Evolutionary conservation across 495 filamentous ascomycete genomes (phyloP).

Genomic region (Geoglossum glabrum): DNA sequence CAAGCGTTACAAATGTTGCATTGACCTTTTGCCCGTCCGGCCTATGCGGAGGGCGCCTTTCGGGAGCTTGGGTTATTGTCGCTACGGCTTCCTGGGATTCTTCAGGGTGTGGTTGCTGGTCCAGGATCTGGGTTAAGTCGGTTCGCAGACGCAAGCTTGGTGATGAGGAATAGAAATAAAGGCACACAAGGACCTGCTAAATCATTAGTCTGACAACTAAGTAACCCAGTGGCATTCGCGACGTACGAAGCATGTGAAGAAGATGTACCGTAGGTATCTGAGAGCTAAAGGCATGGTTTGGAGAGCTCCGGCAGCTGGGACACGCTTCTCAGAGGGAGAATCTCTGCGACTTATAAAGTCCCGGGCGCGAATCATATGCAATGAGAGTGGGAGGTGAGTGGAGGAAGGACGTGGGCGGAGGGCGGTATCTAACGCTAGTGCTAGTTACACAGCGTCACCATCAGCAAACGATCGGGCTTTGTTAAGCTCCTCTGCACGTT

Average conservation of each 20-base stretch:
- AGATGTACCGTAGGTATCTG: conserved; percentile 69
- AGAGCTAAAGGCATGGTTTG: conserved; percentile 37
- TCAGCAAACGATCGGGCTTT: too few relatives aligned
- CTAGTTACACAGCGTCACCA: too few relatives aligned
- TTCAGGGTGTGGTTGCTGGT: neutral
- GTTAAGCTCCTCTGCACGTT: too few relatives aligned
- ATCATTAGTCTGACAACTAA: neutral
- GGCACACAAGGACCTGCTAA: conserved; percentile 42
- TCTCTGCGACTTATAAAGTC: too few relatives aligned
- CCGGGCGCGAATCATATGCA: neutral
- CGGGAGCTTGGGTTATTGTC: conserved; percentile 4
- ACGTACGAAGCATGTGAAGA: conserved; percentile 72
- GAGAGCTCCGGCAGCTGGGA: neutral
- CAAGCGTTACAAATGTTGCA: conserved; percentile 90
- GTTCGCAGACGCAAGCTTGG: conserved; percentile 23
- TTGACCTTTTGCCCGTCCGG: conserved; percentile 56
- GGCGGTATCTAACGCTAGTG: neutral
- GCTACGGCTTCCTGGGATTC: neutral
- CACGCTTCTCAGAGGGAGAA: neutral
- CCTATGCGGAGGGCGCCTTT: conserved; percentile 26
- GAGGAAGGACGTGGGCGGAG: neutral
- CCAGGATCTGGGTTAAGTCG: neutral
- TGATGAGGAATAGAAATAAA: conserved; percentile 67
- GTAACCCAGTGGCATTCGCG: neutral
- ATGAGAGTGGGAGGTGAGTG: neutral